Evolutionary conservation across 306 rosid species (phyloP), one percentile per base, ranked within the genome.

Genomic region (Cicer pinnatifidum): DNA sequence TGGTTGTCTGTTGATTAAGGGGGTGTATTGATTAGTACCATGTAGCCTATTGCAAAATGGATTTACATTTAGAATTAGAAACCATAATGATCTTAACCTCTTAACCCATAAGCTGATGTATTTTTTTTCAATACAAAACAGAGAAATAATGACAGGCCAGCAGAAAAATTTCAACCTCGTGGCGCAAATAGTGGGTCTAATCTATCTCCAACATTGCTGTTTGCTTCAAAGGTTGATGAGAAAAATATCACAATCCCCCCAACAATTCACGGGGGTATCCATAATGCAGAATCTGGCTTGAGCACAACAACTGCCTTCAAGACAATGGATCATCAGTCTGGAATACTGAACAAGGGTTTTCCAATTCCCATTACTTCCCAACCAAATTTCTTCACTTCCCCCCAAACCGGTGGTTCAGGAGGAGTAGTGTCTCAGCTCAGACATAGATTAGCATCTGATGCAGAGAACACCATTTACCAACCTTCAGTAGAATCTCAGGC

Each of bases 201-300:
- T 80, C 89, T 93, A 72, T 82, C 89, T 66, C 88, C 97, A 72
- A 74, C 85, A 57, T 52, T 87, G 84, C 76, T 84, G 56, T 91
- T 91, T 76, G 68, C 97, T 28, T 75, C 83, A 58, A 87, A 85
- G 80, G 71, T 82, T 6, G 89, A 86, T 6, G 91, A 92, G 85
- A 88, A 89, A 82, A 85, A 75, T 71, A 50, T 75, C 69, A 44
- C 74, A 39, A 53, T 80, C 71, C 65, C 94, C 58, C 88, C 92
- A 45, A 58, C 85, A 71, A 73, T 80, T 47, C 83, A 91, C 28
- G 89, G 85, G 54, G 71, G 85, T 75, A 63, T 81, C 19, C 87
- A 82, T 69, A 81, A 82, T 48, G 70, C 81, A 58, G 97, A 86
- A 75, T 84, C 92, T 20, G 89, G 88, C 77, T 83, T 84, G 15